phyloP scores from a whole-genome alignment of 2,329 filamentous ascomycete genomes.

The Monilinia fructicola region DNA sequence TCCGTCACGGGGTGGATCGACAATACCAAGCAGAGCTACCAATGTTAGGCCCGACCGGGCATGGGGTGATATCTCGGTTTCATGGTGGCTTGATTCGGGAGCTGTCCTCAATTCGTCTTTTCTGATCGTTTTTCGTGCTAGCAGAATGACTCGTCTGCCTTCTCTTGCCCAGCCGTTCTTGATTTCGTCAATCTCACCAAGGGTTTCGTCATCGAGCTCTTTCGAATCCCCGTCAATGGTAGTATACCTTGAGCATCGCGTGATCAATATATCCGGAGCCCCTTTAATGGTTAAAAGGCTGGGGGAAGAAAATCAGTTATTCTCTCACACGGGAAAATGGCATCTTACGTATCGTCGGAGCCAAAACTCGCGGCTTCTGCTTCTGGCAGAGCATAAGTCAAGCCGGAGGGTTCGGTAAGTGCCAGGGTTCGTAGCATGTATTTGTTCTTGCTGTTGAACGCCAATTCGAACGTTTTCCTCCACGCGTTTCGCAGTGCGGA shows the following conservation, averaged over 20 bases:
- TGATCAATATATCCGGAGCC: conserved; percentile 66
- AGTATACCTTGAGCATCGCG: conserved; percentile 63
- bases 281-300: conserved; percentile 68
- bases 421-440: conserved; percentile 66
- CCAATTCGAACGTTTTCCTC: conserved; percentile 64
- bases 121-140: conserved; percentile 54
- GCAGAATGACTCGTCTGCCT: conserved; percentile 65
- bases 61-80: conserved; percentile 54
- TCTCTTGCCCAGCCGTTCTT: conserved; percentile 67
- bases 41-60: conserved; percentile 50
- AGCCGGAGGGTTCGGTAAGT: conserved; percentile 45
- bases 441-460: conserved; percentile 82
- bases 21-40: conserved; percentile 55
- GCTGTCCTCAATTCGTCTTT: conserved; percentile 21
- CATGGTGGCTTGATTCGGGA: conserved; percentile 45
- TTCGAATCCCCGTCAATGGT: conserved; percentile 53
- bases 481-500: conserved; percentile 59
- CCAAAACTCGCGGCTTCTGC: conserved; percentile 23
- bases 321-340: background rate
- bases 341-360: conserved; percentile 18
- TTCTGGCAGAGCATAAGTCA: conserved; percentile 21
- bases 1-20: conserved; percentile 57
- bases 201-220: conserved; percentile 49
- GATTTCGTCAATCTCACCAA: conserved; percentile 50
- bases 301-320: background rate